Percentiles rank a stretch among this genome's conserved stretches.
Evolutionary conservation across 2,329 filamentous ascomycete genomes (phyloP).

Genomic region (Xylaria sp.): DNA sequence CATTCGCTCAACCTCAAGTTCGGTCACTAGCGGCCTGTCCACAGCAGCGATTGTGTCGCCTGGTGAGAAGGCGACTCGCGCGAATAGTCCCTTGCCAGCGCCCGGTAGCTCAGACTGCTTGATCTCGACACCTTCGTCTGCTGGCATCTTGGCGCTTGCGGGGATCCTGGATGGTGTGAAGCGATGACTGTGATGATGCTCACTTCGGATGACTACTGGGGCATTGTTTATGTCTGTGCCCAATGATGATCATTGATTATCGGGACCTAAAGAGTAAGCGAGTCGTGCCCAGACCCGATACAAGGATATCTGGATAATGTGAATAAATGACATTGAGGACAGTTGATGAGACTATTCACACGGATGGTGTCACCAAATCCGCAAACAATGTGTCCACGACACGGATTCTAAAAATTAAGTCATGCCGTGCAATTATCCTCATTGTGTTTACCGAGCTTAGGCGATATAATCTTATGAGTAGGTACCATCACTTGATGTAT

Average conservation of each 20-base stretch:
- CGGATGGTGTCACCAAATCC: not conserved
- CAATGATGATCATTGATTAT: not conserved
- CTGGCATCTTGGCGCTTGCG: slow-evolving; percentile 22
- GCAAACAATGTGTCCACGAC: not conserved
- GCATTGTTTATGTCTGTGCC: not conserved
- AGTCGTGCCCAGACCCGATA: not conserved
- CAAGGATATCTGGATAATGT: not conserved
- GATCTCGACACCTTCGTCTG: slow-evolving; percentile 30
- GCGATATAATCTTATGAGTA: too few relatives aligned
- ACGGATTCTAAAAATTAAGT: too few relatives aligned
- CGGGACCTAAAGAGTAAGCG: not conserved
- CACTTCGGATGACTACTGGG: not conserved
- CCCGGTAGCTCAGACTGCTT: slow-evolving; percentile 31
- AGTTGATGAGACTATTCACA: not conserved
- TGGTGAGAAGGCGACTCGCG: slow-evolving; percentile 33
- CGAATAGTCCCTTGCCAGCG: slow-evolving; percentile 38
- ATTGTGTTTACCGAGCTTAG: too few relatives aligned
- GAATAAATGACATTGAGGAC: not conserved
- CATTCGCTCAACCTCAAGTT: slow-evolving; percentile 34
- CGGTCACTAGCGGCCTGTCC: slow-evolving; percentile 36
- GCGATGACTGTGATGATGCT: not conserved
- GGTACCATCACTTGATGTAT: too few relatives aligned
- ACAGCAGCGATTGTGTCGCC: slow-evolving; percentile 34
- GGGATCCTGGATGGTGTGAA: not conserved
- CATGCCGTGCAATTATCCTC: too few relatives aligned